These are phyloP conservation scores for Parachlorella kessleri DNA, from an alignment of 139 green algal species.

Conservation along the genomic window DNA sequence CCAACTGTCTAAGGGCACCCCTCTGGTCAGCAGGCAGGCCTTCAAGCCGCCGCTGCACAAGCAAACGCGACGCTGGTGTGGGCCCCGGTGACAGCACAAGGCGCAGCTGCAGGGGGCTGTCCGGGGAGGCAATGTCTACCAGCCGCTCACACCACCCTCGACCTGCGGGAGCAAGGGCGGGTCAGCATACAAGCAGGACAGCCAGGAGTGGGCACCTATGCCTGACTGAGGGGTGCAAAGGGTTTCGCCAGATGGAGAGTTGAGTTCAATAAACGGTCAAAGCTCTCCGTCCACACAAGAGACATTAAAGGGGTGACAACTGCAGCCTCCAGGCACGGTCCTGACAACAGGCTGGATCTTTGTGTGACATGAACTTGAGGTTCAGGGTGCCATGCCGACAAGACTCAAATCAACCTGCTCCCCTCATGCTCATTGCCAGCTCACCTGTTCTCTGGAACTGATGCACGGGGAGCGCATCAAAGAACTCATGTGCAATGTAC, in stretches of 20 bases:
- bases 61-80: constrained; percentile 65
- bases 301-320: too few species aligned
- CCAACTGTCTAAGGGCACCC: constrained; percentile 43
- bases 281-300: too few species aligned
- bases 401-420: too few species aligned
- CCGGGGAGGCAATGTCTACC: constrained; percentile 67
- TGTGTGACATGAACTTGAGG: too few species aligned
- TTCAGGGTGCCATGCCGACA: too few species aligned
- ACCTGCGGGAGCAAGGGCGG: not conserved
- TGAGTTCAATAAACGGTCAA: too few species aligned
- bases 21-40: constrained; percentile 39
- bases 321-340: too few species aligned
- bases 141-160: constrained; percentile 83
- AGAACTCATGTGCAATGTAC: constrained; percentile 95
- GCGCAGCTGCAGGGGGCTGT: constrained; percentile 59
- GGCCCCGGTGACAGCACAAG: constrained; percentile 79
- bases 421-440: not conserved
- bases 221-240: too few species aligned
- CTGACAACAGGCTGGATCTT: too few species aligned
- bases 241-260: too few species aligned
- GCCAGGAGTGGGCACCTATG: too few species aligned
- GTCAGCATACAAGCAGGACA: too few species aligned
- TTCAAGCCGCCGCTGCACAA: constrained; percentile 72
- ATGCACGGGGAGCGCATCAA: constrained; percentile 97
- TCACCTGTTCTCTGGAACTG: constrained; percentile 81